Conservation (phyloP, 352 stramenopile genomes). For the Phytopythium montanum region DNA sequence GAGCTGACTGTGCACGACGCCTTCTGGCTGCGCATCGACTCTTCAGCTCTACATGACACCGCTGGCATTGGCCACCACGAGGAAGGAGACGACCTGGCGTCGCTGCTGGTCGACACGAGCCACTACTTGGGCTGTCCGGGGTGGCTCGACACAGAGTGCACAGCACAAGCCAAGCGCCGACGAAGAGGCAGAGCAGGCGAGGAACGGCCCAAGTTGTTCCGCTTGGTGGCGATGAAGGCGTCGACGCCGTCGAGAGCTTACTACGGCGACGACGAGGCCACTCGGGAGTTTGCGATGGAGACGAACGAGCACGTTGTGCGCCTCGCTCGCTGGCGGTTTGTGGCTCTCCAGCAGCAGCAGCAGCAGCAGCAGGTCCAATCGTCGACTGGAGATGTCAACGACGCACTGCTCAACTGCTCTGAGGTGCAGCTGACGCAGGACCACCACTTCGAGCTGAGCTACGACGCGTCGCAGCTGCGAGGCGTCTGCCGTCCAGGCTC, state of each 20-base stretch:
- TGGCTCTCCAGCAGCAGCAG: not conserved
- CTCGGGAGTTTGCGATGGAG: conserved; percentile 56
- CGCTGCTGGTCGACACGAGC: conserved; percentile 45
- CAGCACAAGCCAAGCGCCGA: not conserved
- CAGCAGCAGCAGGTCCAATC: not conserved
- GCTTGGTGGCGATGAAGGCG: conserved; percentile 58
- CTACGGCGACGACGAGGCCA: conserved; percentile 61
- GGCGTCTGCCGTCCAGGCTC: conserved; percentile 17
- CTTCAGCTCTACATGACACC: conserved; percentile 3
- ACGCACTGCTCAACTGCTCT: conserved; percentile 34
- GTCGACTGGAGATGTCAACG: conserved; percentile 13
- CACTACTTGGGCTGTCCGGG: conserved; percentile 59
- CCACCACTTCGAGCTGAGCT: conserved; percentile 34
- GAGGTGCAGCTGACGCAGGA: conserved; percentile 28
- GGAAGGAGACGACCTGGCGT: conserved; percentile 25
- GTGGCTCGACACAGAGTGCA: conserved; percentile 27
- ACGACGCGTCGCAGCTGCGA: conserved; percentile 22
- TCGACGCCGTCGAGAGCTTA: conserved; percentile 32
- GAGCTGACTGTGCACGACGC: conserved; percentile 39
- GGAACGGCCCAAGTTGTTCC: conserved; percentile 24
- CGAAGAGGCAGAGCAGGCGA: not conserved
- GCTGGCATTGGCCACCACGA: not conserved
- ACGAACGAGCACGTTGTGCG: conserved; percentile 51
- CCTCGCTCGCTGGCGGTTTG: conserved; percentile 51
- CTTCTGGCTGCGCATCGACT: conserved; percentile 57